Base-by-base conservation (phyloP, 1,284 basidiomycete genomes). In the Phylloporus sp. region DNA sequence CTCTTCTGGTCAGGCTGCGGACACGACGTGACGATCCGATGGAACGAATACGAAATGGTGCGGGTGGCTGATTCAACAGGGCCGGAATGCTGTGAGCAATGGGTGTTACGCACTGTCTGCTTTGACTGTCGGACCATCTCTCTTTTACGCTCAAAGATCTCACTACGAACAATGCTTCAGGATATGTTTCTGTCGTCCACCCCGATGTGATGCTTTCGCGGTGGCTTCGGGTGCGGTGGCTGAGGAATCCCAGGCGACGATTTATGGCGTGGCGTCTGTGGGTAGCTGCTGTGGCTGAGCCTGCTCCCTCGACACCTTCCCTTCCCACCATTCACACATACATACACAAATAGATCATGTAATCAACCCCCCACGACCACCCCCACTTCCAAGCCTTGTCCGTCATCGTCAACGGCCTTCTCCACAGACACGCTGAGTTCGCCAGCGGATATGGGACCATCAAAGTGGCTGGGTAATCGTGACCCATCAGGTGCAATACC, bases 401-500 rank as follows among this genome's bases (percentile, higher is more conserved):
- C 29, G 29, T 50, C 49, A 5, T 29, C 49, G 49, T 29, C 12
- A 4, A 11, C 29, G 42, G 26, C 49, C 34, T 64, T 50, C 13
- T 59, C 61, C 29, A 50, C 12, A 4, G n/a, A 46, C 20, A 8
- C 31, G 15, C 12, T 39, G 6, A 37, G 34, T 15, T 22, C 12
- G 17, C 5, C 20, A 10, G 24, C 18, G 17, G 32, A 31, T 22
- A 52, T 34, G 13, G 71, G 74, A 0, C 72, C 73, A 32, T 76
- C 70, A 40, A 75, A 70, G 51, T 75, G 69, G 24, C 66, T 76
- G 1, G 64, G 58, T 47, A 81, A 64, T 26, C 87, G 80, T 0
- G 87, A 86, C 11, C 89, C 89, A 54, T 90, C 88, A 8, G 83
- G 77, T 17, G 85, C 84, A 47, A 90, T 84, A 20, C 84, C 82